Conservation (phyloP, 2,329 filamentous ascomycete genomes). For the Corinectria fuckeliana region DNA sequence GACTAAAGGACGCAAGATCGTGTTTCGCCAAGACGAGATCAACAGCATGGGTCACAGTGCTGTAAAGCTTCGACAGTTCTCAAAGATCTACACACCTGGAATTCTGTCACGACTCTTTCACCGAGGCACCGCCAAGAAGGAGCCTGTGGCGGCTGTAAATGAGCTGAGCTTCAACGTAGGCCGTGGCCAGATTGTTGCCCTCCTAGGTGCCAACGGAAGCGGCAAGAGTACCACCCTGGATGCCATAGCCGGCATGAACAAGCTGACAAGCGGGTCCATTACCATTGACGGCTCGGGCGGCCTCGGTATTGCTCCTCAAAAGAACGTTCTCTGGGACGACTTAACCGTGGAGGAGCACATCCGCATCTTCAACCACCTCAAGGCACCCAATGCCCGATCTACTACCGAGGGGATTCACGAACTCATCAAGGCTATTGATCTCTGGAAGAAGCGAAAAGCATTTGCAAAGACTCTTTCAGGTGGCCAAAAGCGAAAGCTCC, state of each 20-base stretch:
- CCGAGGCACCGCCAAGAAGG: constrained; percentile 50
- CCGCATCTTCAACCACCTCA: constrained; percentile 81
- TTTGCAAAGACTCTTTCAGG: constrained; percentile 81
- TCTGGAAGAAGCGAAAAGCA: constrained; percentile 75
- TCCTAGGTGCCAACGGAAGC: constrained; percentile 88
- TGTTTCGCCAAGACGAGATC: constrained; percentile 43
- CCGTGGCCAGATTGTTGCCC: constrained; percentile 82
- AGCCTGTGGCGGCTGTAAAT: constrained; percentile 80
- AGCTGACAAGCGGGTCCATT: constrained; percentile 77
- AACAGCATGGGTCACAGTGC: constrained; percentile 52
- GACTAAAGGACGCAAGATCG: constrained; percentile 63
- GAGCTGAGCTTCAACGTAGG: constrained; percentile 73
- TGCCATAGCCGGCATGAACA: constrained; percentile 82
- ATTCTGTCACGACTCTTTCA: constrained; percentile 62
- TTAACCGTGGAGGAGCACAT: constrained; percentile 88
- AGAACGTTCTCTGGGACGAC: constrained; percentile 93
- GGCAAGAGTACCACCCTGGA: constrained; percentile 92
- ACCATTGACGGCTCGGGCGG: constrained; percentile 79
- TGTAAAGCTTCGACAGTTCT: constrained; percentile 74
- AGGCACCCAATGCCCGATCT: constrained; percentile 65
- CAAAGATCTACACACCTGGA: constrained; percentile 77
- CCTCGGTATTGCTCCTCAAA: constrained; percentile 87
- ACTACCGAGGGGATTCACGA: constrained; percentile 64
- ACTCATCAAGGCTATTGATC: constrained; percentile 74
- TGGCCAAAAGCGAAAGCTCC: constrained; percentile 90